phyloP scores from a whole-genome alignment of 352 stramenopile species.

The Globisporangium uncinulatum region DNA sequence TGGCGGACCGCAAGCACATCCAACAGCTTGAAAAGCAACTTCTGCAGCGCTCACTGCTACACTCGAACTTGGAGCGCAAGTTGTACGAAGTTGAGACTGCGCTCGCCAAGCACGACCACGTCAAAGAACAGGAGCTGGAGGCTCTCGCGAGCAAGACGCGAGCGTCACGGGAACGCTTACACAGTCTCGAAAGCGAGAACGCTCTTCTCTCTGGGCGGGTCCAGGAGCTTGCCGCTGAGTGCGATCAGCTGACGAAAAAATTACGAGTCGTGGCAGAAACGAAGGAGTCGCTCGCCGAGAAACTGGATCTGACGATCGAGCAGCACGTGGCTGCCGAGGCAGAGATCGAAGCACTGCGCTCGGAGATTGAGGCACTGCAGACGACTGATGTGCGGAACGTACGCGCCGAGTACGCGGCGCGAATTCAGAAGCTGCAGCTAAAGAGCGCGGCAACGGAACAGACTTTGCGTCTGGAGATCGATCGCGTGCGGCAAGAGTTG shows the following conservation, averaged over 20 bases:
- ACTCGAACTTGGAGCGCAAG: conserved; percentile 61
- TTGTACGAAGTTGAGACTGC: conserved; percentile 65
- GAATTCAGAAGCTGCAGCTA: conserved; percentile 51
- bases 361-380: conserved; percentile 63
- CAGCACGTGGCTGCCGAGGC: conserved; percentile 33
- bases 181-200: conserved; percentile 37
- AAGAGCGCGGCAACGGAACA: conserved; percentile 36
- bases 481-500: conserved; percentile 43
- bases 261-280: conserved; percentile 34
- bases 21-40: conserved; percentile 74
- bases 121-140: conserved; percentile 41
- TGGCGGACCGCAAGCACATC: conserved; percentile 55
- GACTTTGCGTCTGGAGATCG: conserved; percentile 41
- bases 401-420: conserved; percentile 30
- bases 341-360: conserved; percentile 48
- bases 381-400: conserved; percentile 52
- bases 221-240: conserved; percentile 23
- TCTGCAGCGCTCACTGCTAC: conserved; percentile 52
- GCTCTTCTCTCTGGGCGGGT: conserved; percentile 21
- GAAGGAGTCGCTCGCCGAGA: conserved; percentile 46
- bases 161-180: conserved; percentile 19
- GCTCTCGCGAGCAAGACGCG: conserved; percentile 26
- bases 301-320: conserved; percentile 39
- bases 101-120: conserved; percentile 41
- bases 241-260: conserved; percentile 23